Percentiles rank a stretch among this genome's conserved stretches.
phyloP scores from a whole-genome alignment of 2,329 filamentous ascomycete species.

The Drechslera avenae region DNA sequence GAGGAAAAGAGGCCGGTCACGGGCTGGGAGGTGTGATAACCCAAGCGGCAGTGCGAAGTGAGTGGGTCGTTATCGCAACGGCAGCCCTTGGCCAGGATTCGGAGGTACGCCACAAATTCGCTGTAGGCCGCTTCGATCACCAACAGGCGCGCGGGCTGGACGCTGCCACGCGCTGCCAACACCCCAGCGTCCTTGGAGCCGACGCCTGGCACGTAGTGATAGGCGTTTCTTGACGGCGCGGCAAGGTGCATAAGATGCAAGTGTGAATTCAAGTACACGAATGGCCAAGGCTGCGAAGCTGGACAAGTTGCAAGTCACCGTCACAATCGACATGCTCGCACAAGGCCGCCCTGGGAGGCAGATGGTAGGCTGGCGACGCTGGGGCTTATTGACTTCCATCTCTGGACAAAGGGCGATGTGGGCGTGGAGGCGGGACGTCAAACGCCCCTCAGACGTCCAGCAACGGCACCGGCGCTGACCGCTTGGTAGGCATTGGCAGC shows the following conservation, averaged over 20 bases:
- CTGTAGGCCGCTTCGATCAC: conserved; percentile 21
- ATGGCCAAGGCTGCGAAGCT: neutral
- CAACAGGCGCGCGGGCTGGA: conserved; percentile 19
- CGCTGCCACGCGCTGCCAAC: conserved; percentile 25
- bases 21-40: conserved; percentile 17
- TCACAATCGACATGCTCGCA: no score
- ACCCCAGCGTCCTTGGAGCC: conserved; percentile 15
- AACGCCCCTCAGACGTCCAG: conserved; percentile 2
- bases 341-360: neutral
- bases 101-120: conserved; percentile 20
- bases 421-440: conserved; percentile 11
- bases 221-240: conserved; percentile 12
- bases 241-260: neutral
- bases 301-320: neutral
- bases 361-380: conserved; percentile 11
- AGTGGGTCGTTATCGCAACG: conserved; percentile 34
- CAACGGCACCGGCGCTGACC: conserved; percentile 11
- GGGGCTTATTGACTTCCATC: conserved; percentile 16
- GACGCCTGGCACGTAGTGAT: conserved; percentile 11
- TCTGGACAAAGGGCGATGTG: conserved; percentile 8
- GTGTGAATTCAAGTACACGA: neutral
- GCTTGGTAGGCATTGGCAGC: conserved; percentile 12
- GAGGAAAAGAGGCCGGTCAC: conserved; percentile 15
- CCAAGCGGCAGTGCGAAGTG: conserved; percentile 13
- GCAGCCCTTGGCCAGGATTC: conserved; percentile 23